phyloP scores from a whole-genome alignment of 352 stramenopile genomes.

The Phytophthora hybrid region DNA sequence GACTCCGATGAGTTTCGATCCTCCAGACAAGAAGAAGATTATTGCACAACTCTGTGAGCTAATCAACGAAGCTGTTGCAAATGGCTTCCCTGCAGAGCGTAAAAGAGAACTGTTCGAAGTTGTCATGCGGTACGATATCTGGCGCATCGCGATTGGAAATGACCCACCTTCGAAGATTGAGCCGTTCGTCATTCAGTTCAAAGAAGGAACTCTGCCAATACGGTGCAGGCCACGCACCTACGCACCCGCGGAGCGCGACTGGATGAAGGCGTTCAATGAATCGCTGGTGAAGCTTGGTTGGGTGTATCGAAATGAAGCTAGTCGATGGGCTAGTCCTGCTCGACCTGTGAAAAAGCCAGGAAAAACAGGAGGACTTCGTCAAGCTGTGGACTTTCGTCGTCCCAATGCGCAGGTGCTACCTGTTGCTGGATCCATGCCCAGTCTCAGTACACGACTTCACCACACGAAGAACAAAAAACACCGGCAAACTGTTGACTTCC shows the following conservation, averaged over 20 bases:
- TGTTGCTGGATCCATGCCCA: conserved; percentile 14
- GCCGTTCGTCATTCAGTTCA: conserved; percentile 3
- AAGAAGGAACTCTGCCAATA: conserved; percentile 1
- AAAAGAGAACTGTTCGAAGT: conserved; percentile 2
- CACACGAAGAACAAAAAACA: conserved; percentile 9
- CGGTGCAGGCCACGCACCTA: background rate
- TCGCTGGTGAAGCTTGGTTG: conserved; percentile 7
- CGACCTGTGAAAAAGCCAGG: conserved; percentile 9
- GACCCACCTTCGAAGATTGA: conserved; percentile 14
- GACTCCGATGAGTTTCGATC: conserved; percentile 9
- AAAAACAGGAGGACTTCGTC: conserved; percentile 12
- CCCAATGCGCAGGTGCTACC: background rate
- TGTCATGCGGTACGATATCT: conserved; percentile 1
- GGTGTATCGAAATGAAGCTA: conserved; percentile 14
- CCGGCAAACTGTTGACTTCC: conserved; percentile 15
- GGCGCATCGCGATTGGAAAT: conserved; percentile 2
- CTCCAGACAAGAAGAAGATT: conserved; percentile 9
- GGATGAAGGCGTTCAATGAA: conserved; percentile 7
- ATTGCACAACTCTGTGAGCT: conserved; percentile 1
- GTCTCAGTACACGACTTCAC: conserved; percentile 8
- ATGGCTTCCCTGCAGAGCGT: conserved; percentile 1
- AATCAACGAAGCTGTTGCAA: conserved; percentile 6
- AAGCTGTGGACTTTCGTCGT: conserved; percentile 14
- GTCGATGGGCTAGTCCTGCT: conserved; percentile 8
- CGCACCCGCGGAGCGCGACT: background rate